These are phyloP conservation scores for Saccharomycopsis selenospora DNA, from an alignment of 805 yeast species.

Conservation along the genomic window DNA sequence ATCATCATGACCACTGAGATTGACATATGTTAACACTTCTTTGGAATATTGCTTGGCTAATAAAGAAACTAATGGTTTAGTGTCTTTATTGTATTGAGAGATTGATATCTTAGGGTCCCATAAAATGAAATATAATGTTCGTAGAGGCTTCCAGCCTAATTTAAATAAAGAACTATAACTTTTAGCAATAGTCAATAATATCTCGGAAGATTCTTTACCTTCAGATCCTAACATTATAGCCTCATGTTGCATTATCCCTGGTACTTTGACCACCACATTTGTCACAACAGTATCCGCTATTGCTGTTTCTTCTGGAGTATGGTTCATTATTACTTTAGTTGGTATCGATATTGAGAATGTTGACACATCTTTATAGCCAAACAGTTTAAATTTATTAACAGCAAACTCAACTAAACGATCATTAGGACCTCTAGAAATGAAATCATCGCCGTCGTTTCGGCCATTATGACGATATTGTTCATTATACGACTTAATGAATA, in stretches of 20 bases:
- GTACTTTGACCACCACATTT: constrained; percentile 47
- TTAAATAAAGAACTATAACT: neutral
- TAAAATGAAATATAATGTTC: neutral
- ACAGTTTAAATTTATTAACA: constrained; percentile 39
- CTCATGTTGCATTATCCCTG: constrained; percentile 47
- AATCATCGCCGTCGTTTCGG: constrained; percentile 26
- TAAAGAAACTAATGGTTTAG: constrained; percentile 70
- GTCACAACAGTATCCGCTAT: no score
- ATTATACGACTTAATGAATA: constrained; percentile 39
- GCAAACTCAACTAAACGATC: constrained; percentile 43
- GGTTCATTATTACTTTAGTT: constrained; percentile 29
- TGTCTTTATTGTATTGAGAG: neutral
- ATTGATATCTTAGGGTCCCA: constrained; percentile 2
- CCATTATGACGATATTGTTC: constrained; percentile 30
- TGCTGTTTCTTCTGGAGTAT: constrained; percentile 38
- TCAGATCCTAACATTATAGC: constrained; percentile 23
- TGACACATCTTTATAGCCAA: constrained; percentile 36
- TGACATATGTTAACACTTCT: constrained; percentile 57
- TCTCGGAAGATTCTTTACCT: neutral
- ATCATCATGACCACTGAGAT: no score
- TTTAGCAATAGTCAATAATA: neutral
- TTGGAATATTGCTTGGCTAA: constrained; percentile 37
- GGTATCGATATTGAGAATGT: constrained; percentile 26
- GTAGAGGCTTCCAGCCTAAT: constrained; percentile 5
- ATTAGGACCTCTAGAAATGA: neutral